Conservation (phyloP, 306 rosid species). For the Lathyrus oleraceus region DNA sequence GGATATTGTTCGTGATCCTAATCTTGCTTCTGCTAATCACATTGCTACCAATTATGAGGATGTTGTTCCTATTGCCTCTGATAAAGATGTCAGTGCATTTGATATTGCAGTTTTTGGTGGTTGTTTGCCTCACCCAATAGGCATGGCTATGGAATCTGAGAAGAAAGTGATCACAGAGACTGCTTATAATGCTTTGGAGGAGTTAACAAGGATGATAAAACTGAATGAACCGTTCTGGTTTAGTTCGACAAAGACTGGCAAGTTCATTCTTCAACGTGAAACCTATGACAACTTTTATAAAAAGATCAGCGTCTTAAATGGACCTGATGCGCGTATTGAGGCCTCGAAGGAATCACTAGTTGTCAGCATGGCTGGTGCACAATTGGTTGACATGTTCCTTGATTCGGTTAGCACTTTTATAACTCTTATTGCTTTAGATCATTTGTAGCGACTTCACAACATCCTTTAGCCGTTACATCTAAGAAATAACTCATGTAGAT, state of each 20-base stretch:
- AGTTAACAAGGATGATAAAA: slow-evolving; percentile 44
- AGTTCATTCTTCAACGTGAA: slow-evolving; percentile 46
- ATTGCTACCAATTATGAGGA: background rate
- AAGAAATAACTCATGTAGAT: no score
- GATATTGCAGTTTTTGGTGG: background rate
- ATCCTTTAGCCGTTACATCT: no score
- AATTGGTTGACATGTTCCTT: slow-evolving; percentile 56
- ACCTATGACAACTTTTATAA: slow-evolving; percentile 45
- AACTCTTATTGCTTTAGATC: background rate
- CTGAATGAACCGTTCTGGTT: slow-evolving; percentile 65
- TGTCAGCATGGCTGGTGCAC: slow-evolving; percentile 45
- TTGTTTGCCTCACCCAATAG: slow-evolving; percentile 7
- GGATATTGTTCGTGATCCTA: background rate
- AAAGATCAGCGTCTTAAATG: slow-evolving; percentile 28
- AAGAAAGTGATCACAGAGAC: slow-evolving; percentile 42
- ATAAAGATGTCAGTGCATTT: slow-evolving; percentile 6
- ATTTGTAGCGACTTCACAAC: no score
- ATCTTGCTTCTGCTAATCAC: background rate
- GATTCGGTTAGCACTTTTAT: slow-evolving; percentile 46
- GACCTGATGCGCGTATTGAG: slow-evolving; percentile 40
- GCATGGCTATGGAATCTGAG: slow-evolving; percentile 30
- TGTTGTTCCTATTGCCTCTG: background rate
- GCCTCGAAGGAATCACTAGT: slow-evolving; percentile 59
- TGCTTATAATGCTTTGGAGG: slow-evolving; percentile 54
- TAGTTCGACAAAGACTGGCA: slow-evolving; percentile 31